phyloP scores from a whole-genome alignment of 2,329 filamentous ascomycete species.

The Paraphaeosphaeria sporulosa region DNA sequence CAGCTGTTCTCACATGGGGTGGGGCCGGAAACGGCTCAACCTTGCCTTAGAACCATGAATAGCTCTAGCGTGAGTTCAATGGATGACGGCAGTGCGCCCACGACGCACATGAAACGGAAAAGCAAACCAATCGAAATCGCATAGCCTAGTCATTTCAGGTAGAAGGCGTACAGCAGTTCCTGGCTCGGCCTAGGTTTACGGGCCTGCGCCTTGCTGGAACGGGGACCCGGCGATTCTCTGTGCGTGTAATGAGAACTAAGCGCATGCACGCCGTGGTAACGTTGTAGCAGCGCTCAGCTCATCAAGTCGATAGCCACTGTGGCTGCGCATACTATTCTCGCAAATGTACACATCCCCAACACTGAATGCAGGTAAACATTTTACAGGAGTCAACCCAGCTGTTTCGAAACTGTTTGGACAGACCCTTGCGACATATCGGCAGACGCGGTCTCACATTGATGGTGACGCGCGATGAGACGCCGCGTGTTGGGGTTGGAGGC shows the following conservation, averaged over 20 bases:
- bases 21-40: slow-evolving; percentile 27
- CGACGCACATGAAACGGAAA: slow-evolving; percentile 20
- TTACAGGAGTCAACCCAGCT: not conserved
- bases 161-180: slow-evolving; percentile 17
- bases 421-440: not conserved
- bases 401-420: slow-evolving; percentile 17
- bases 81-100: slow-evolving; percentile 32
- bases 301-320: not conserved
- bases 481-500: slow-evolving; percentile 13
- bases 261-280: slow-evolving; percentile 2
- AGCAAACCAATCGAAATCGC: slow-evolving; percentile 22
- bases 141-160: slow-evolving; percentile 15
- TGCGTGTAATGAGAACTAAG: slow-evolving; percentile 11
- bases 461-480: slow-evolving; percentile 12
- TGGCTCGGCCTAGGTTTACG: slow-evolving; percentile 17
- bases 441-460: slow-evolving; percentile 6
- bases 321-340: not conserved
- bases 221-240: slow-evolving; percentile 22
- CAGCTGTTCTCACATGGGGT: slow-evolving; percentile 19
- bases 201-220: slow-evolving; percentile 21
- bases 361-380: not conserved
- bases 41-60: slow-evolving; percentile 27
- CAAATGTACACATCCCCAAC: not conserved
- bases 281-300: not conserved
- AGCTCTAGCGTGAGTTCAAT: slow-evolving; percentile 26